Evolutionary conservation across 148 eudicot species (phyloP), one percentile per base, ranked within the genome.

Genomic region (Spergularia marina): DNA sequence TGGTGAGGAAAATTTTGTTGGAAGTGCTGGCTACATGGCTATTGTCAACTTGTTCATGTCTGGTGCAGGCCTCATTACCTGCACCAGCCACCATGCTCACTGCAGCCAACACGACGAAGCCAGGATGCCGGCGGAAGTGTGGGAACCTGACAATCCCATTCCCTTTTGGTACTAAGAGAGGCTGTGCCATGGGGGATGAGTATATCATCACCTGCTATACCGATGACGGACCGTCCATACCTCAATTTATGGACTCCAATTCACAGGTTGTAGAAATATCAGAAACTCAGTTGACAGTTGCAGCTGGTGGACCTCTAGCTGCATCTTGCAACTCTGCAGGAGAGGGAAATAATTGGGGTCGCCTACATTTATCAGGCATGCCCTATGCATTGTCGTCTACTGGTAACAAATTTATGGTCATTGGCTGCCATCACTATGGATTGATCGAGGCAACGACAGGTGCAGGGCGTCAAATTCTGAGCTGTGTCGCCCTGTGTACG

Each of bases 101-200:
- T 41, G 47, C 81, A 9, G 52, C 77, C 53, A 78, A 66, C 16
- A 56, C 55, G 23, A 20, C 74, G 9, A 63, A 59, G 68, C 78
- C 77, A 4, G 78, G 74, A 51, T 79, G 82, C 21, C 82, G 58
- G 0, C 41, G 69, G 16, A 51, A 74, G 36, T 79, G 82, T 74
- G 82, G 82, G 6, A 79, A 79, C 12, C 17, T 79, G 65, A 79
- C 77, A 16, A 68, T 79, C 2, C 78, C 82, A 17, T 79, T 68
- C 74, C 82, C 82, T 2, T 79, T 79, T 60, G 82, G 82, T 7
- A 51, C 68, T 4, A 20, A 53, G 1, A 59, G 62, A 68, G 74
- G 44, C 36, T 79, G 82, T 52, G 47, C 77, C 55, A 65, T 78
- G 76, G 72, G 67, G 20, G 58, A 78, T 18, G 64, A 44, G 2